Evolutionary conservation across 352 stramenopile genomes (phyloP).

Genomic region (Albugo candida): DNA sequence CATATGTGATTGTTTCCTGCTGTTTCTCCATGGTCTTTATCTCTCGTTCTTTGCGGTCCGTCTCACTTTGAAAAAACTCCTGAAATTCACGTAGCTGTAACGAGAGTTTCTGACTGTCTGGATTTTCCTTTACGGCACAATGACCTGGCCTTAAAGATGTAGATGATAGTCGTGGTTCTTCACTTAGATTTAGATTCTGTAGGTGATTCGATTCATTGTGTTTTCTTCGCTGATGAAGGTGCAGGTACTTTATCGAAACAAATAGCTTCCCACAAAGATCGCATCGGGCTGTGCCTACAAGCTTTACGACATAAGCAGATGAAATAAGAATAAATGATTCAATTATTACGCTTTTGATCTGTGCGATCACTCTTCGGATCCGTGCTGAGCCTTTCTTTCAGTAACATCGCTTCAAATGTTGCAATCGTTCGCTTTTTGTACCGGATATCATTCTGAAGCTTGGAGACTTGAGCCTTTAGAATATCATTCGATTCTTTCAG

Average conservation of each 20-base stretch:
- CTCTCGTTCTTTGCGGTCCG: slow-evolving; percentile 30
- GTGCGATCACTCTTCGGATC: not conserved
- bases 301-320: slow-evolving; percentile 9
- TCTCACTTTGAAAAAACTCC: slow-evolving; percentile 28
- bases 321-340: not conserved
- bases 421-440: slow-evolving; percentile 68
- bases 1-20: slow-evolving; percentile 24
- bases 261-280: slow-evolving; percentile 63
- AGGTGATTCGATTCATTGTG: slow-evolving; percentile 13
- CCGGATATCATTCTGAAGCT: slow-evolving; percentile 55
- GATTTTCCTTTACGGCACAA: slow-evolving; percentile 17
- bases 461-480: slow-evolving; percentile 28
- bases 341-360: not conserved
- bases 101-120: slow-evolving; percentile 28
- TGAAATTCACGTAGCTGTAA: slow-evolving; percentile 38
- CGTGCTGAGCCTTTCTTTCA: slow-evolving; percentile 13
- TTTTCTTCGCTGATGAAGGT: slow-evolving; percentile 44
- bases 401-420: slow-evolving; percentile 61
- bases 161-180: not conserved
- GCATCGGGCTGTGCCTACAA: slow-evolving; percentile 15
- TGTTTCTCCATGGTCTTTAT: slow-evolving; percentile 22
- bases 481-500: slow-evolving; percentile 43
- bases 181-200: not conserved
- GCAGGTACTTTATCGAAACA: slow-evolving; percentile 43
- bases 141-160: not conserved